Evolutionary conservation across 176 grass and related monocot genomes (phyloP).

Genomic region (Tillandsia fasciculata): DNA sequence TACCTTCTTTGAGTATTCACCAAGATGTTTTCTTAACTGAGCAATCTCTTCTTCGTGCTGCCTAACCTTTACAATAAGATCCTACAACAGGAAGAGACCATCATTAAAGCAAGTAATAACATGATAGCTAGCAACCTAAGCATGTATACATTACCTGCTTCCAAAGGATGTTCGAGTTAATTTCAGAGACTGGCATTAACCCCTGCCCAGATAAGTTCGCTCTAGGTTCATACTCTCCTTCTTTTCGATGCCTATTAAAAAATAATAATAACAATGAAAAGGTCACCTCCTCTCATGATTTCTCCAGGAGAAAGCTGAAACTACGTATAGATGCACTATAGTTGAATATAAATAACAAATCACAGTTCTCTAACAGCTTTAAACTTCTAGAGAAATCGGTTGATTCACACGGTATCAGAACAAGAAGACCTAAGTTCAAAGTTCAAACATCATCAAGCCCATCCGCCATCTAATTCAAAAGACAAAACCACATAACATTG

Average conservation of each 20-base stretch:
- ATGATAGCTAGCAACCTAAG: background rate
- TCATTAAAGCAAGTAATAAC: constrained; percentile 14
- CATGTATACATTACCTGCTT: constrained; percentile 50
- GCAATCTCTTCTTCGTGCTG: constrained; percentile 76
- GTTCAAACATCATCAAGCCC: no score
- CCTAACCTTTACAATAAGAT: constrained; percentile 61
- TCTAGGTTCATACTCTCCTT: constrained; percentile 49
- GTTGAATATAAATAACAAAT: background rate
- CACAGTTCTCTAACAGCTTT: no score
- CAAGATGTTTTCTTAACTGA: constrained; percentile 69
- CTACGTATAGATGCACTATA: background rate
- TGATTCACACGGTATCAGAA: no score
- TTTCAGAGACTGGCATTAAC: constrained; percentile 44
- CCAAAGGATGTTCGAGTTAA: constrained; percentile 51
- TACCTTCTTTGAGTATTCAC: constrained; percentile 76
- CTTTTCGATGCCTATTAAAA: constrained; percentile 51
- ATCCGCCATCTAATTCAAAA: no score
- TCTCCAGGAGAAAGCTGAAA: background rate
- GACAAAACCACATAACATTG: no score
- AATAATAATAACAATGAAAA: constrained; percentile 9
- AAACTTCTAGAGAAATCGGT: no score
- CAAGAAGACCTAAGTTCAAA: no score
- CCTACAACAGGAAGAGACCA: constrained; percentile 30
- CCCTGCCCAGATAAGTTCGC: constrained; percentile 36
- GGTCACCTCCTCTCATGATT: background rate